These are phyloP conservation scores for Fusarium pilosicola DNA, from an alignment of 2,329 filamentous ascomycete species.

Conservation along the genomic window DNA sequence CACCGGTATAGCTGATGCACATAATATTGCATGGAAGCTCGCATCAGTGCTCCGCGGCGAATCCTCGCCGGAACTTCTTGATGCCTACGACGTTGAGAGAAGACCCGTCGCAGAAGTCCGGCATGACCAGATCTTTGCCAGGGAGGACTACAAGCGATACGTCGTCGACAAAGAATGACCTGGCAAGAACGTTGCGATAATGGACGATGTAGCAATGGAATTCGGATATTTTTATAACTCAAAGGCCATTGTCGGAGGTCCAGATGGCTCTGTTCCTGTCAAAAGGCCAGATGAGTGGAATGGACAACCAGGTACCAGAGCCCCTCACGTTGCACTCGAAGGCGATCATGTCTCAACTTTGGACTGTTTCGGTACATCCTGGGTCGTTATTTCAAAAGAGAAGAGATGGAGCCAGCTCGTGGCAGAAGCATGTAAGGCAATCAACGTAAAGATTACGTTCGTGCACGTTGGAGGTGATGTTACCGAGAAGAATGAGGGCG, in stretches of 20 bases:
- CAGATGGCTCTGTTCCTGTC: slow-evolving; percentile 4
- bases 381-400: slow-evolving; percentile 22
- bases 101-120: slow-evolving; percentile 39
- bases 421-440: not conserved
- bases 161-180: slow-evolving; percentile 12
- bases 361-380: slow-evolving; percentile 15
- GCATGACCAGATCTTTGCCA: slow-evolving; percentile 40
- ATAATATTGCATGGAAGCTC: slow-evolving; percentile 57
- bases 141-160: slow-evolving; percentile 34
- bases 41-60: slow-evolving; percentile 45
- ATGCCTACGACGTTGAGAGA: slow-evolving; percentile 54
- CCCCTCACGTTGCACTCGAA: slow-evolving; percentile 29
- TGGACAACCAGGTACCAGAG: slow-evolving; percentile 37
- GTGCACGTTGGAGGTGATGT: not conserved
- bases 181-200: not conserved
- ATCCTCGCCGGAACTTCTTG: slow-evolving; percentile 42
- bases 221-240: slow-evolving; percentile 27
- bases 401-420: not conserved
- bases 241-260: not conserved
- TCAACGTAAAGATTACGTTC: not conserved
- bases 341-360: slow-evolving; percentile 12
- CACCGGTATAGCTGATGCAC: slow-evolving; percentile 51
- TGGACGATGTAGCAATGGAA: slow-evolving; percentile 28
- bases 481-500: not conserved
- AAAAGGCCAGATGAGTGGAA: slow-evolving; percentile 37